Conservation (phyloP, 73 alveolate genomes). For the Durusdinium trenchii region DNA sequence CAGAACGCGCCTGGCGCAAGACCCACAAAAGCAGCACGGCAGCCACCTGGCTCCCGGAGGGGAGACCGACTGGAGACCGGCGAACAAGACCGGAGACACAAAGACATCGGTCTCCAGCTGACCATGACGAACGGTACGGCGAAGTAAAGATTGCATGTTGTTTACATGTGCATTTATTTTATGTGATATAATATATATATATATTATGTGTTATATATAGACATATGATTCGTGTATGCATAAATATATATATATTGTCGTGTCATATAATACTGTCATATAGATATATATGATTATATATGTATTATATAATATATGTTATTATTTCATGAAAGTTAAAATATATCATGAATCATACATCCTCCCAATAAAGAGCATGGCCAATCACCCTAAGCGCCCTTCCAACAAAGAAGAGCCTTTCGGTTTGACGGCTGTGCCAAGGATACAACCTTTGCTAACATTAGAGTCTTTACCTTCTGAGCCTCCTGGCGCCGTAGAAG, state of each 20-base stretch:
- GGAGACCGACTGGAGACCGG: no score
- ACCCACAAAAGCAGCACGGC: slow-evolving; percentile 39
- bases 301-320: background rate
- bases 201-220: background rate
- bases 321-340: background rate
- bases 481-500: slow-evolving; percentile 24
- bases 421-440: no score
- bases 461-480: no score
- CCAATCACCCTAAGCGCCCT: no score
- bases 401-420: no score
- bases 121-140: background rate
- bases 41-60: slow-evolving; percentile 10
- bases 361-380: no score
- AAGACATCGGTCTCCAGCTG: background rate
- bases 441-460: no score
- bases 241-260: background rate
- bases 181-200: background rate
- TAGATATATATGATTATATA: background rate
- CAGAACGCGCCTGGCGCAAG: slow-evolving; percentile 35
- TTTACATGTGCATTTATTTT: no score
- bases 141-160: background rate
- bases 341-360: no score
- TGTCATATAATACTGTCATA: background rate
- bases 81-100: background rate
- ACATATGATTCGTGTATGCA: background rate